Conservation (phyloP, 2,329 filamentous ascomycete genomes). For the Aspergillus melleus region DNA sequence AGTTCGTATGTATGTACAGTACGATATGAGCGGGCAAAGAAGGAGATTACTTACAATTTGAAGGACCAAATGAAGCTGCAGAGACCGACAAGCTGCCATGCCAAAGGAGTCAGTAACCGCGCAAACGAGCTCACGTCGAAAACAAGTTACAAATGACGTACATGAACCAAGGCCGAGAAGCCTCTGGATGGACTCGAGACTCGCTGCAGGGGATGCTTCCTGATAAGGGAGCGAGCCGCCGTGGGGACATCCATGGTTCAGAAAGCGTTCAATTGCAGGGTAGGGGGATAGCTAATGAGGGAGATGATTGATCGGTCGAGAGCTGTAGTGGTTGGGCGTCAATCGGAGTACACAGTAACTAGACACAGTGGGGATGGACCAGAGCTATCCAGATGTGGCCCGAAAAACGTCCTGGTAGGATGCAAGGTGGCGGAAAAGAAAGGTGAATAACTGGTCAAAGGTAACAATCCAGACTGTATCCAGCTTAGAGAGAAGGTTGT, state of each 20-base stretch:
- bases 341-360: too few relatives aligned
- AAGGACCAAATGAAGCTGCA: constrained; percentile 46
- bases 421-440: too few relatives aligned
- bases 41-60: constrained; percentile 40
- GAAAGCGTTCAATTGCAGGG: background rate
- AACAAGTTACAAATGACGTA: constrained; percentile 35
- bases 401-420: too few relatives aligned
- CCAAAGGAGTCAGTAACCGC: constrained; percentile 18
- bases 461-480: too few relatives aligned
- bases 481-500: too few relatives aligned
- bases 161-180: constrained; percentile 46
- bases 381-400: too few relatives aligned
- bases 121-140: constrained; percentile 4
- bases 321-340: too few relatives aligned
- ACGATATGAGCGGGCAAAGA: background rate
- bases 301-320: too few relatives aligned
- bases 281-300: too few relatives aligned
- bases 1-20: background rate
- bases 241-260: constrained; percentile 6
- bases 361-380: too few relatives aligned
- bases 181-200: constrained; percentile 44
- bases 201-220: constrained; percentile 45
- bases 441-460: too few relatives aligned
- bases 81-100: constrained; percentile 40
- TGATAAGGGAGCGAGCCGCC: constrained; percentile 22